Evolutionary conservation across 495 filamentous ascomycete genomes (phyloP), one percentile per base, ranked within the genome.

Genomic region (Penicillium desertorum): DNA sequence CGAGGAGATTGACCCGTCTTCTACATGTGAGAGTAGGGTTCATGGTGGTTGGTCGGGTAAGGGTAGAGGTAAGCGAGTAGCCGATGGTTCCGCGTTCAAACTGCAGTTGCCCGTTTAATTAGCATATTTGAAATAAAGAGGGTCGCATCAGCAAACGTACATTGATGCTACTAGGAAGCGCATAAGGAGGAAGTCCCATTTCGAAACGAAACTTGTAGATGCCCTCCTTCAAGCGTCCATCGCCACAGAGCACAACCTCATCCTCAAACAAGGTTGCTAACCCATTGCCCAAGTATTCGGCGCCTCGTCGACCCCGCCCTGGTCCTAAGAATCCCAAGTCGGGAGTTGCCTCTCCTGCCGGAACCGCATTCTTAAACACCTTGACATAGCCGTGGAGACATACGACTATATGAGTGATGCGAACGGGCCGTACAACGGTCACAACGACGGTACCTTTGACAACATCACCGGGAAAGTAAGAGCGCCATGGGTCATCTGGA

Each of bases 31-130:
- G 78, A 6, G 86, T 92, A 11, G 93, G 85, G 29, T 88, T 83
- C 56, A 96, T 91, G 14, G 92, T 88, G 0, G 88, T 92, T 6
- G 95, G 94, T 50, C 91, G 85, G 9, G 95, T 98, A 45, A 98
- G 66, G 25, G 91, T 97, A 43, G 93, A 86, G 17, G 89, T 89
- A 64, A 98, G 82, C 72, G 90, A 84, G 74, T 98, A 98, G 8
- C 87, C 87, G 63, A 98, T 90, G 14, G 89, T 91, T 20, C 95
- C 94, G 62, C 92, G 86, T 76, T 98, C 95, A 70, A 98, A 98
- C 92, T 97, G 70, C 25, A 69, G 22, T 58, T 42, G 37, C 3
- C 42, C 51, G 19, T 20, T 30, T 37, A 25, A 58, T 70, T 58
- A 63, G 62, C 27, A 62, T 16, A 43, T 23, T 52, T 52, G 43